Conservation (phyloP, 805 yeast genomes). For the Dipodascus albidus region DNA sequence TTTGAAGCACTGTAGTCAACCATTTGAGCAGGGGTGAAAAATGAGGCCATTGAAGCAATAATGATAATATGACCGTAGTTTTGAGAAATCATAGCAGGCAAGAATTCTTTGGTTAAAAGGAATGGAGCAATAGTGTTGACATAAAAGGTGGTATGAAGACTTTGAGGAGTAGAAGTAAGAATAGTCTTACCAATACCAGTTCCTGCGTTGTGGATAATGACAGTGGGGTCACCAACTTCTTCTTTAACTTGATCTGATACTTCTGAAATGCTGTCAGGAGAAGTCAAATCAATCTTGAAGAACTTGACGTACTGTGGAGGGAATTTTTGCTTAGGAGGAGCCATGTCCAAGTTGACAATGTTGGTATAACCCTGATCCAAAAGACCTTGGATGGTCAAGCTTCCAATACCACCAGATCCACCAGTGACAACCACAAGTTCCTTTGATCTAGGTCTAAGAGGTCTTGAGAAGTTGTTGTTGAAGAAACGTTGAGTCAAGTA, state of each 20-base stretch:
- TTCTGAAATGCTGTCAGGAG: constrained; percentile 31
- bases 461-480: background rate
- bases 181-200: constrained; percentile 47
- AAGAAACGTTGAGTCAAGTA: background rate
- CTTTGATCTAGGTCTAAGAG: constrained; percentile 2
- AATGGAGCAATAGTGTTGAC: constrained; percentile 59
- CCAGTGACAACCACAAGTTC: constrained; percentile 5
- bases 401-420: constrained; percentile 3
- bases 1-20: constrained; percentile 63
- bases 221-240: constrained; percentile 43
- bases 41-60: constrained; percentile 63
- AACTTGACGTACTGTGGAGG: constrained; percentile 21
- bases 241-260: constrained; percentile 20
- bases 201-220: constrained; percentile 69
- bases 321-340: background rate
- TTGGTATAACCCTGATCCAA: constrained; percentile 1
- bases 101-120: constrained; percentile 49
- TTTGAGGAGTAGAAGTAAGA: constrained; percentile 39
- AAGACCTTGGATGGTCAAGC: background rate
- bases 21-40: constrained; percentile 61
- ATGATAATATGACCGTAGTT: constrained; percentile 61
- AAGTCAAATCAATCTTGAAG: constrained; percentile 51
- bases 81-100: constrained; percentile 50
- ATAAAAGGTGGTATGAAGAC: constrained; percentile 44
- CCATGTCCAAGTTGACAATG: constrained; percentile 5